Evolutionary conservation across 1,284 basidiomycete species (phyloP), one percentile per base, ranked within the genome.

Genomic region (Peniophora sp.): DNA sequence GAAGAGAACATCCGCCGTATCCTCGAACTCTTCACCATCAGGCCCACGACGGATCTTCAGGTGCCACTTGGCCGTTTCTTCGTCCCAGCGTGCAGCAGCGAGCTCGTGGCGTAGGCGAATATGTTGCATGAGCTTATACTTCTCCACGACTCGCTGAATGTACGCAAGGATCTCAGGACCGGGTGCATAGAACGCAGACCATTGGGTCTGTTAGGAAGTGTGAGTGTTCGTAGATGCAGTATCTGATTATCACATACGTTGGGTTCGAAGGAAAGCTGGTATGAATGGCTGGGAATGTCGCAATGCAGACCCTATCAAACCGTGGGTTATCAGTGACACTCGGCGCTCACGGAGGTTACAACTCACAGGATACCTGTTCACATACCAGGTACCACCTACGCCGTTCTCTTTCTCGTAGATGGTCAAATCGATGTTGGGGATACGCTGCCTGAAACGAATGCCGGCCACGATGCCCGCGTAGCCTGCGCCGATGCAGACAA

Each of bases 351-450:
- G 23, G 24, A 45, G 44, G 24, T 22, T 3, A 22, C 10, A 22
- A 9, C 44, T 50, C 44, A 63, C 60, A 17, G 71, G 69, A 50
- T 72, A 72, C 48, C 58, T 64, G 50, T 71, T 72, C 34, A 62
- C 59, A 55, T 60, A 69, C 81, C 81, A 84, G 1, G 79, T 76
- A 2, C 82, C 82, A 14, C 81, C 82, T 17, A 85, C 65, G 1
- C 75, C 78, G 3, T 70, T 66, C 52, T 75, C 74, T 54, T 78
- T 77, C 48, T 85, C 81, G 56, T 82, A 84, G 17, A 84, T 75
- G 0, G 71, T 73, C 9, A 84, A 58, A 19, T 79, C 66, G 9
- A 81, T 56, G 52, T 82, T 81, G 45, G 70, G 68, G 12, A 83
- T 67, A 45, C 67, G 69, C 62, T 83, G 81, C 3, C 72, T 68